Base-by-base conservation (phyloP, 2,329 filamentous ascomycete genomes). In the Fusarium sp. region DNA sequence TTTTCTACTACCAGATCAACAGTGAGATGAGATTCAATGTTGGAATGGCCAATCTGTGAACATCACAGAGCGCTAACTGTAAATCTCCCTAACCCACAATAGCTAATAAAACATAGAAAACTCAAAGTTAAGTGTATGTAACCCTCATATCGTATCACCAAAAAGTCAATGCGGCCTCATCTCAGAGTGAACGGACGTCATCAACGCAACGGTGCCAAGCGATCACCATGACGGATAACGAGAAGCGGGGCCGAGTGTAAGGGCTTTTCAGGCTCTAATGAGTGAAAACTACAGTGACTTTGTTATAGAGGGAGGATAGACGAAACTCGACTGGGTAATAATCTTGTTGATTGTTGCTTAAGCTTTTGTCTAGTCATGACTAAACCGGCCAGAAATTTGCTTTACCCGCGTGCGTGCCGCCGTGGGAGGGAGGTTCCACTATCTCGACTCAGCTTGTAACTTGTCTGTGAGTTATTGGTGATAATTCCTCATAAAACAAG, bases 1-100 rank as follows among this genome's bases (percentile, higher is more conserved):
- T 71, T 62, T 71, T 29, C 49, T 46, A 68, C 70, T 49, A 63
- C 63, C 61, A 76, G 75, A 77, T 77, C 61, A 73, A 73, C 61
- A 56, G 61, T 61, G 65, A 76, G 72, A 76, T 77, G 71, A 57
- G 56, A 33, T 56, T 45, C 31, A 33, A 58, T 50, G 71, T 73
- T 63, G 63, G 65, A 68, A 69, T 35, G 39, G 53, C 29, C 38
- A 47, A 47, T 47, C 49, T 36, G 17, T 35, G 29, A 31, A 31
- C 17, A 31, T 39, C 29, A 25, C 20, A 13, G 15, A 35, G n/a
- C 46, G 46, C 46, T 50, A 50, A 49, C 33, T 47, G 27, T 35
- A 59, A 46, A 47, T 52, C 33, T 27, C 22, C 22, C 33, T 12
- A 52, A 22, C 33, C 49, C 33, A n/a, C 17, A 27, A 38, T 25